Conservation (phyloP, 805 yeast genomes). For the Ogataea philodendri region DNA sequence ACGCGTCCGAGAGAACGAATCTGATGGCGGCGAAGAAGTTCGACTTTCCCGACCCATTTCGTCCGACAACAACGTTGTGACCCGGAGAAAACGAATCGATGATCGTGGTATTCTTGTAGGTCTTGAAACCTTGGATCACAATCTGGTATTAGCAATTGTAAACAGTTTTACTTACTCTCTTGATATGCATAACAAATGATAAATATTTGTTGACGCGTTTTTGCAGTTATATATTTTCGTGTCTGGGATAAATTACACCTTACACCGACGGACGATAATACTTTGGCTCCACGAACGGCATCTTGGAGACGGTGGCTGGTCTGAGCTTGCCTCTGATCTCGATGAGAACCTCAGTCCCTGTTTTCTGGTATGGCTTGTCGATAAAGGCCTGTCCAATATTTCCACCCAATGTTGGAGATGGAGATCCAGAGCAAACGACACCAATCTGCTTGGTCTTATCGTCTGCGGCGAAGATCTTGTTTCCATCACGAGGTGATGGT, state of each 20-base stretch:
- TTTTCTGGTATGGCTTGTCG: constrained; percentile 64
- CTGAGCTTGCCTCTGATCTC: constrained; percentile 82
- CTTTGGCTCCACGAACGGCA: constrained; percentile 79
- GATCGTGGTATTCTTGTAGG: constrained; percentile 80
- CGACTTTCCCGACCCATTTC: constrained; percentile 96
- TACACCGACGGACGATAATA: constrained; percentile 47
- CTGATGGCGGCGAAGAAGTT: constrained; percentile 94
- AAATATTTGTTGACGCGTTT: constrained; percentile 9
- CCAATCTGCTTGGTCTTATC: constrained; percentile 55
- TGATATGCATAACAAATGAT: constrained; percentile 20
- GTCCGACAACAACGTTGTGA: constrained; percentile 83
- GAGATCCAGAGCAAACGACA: constrained; percentile 56
- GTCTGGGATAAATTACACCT: constrained; percentile 3
- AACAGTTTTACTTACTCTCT: constrained; percentile 31
- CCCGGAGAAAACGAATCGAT: constrained; percentile 76
- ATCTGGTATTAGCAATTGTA: constrained; percentile 46
- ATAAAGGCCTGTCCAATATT: constrained; percentile 93
- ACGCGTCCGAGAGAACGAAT: constrained; percentile 88
- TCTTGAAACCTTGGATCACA: constrained; percentile 87
- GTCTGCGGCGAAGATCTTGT: constrained; percentile 55
- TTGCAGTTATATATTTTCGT: constrained; percentile 5
- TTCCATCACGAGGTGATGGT: constrained; percentile 89
- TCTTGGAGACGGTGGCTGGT: constrained; percentile 69
- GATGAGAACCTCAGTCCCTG: constrained; percentile 68
- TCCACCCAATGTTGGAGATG: constrained; percentile 59